Evolutionary conservation across 73 alveolate genomes (phyloP).

Genomic region (Stentor roeselii): DNA sequence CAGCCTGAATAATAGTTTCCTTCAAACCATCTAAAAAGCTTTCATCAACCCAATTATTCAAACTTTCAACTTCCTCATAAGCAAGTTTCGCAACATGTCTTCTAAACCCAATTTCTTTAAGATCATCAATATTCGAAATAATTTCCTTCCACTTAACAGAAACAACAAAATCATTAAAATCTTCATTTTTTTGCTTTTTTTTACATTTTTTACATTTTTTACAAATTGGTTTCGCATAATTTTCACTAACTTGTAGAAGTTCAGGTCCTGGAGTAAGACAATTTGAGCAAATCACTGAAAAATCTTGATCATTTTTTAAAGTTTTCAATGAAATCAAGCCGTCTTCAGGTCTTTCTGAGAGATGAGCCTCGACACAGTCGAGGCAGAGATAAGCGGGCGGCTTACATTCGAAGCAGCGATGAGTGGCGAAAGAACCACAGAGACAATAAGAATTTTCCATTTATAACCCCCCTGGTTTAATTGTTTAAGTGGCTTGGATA

Average conservation of each 20-base stretch:
- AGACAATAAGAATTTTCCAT: background rate
- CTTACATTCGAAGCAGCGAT: background rate
- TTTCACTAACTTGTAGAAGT: background rate
- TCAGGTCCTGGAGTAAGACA: background rate
- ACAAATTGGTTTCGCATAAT: background rate
- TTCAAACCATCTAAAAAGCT: background rate
- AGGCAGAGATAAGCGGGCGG: background rate
- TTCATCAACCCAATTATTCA: background rate
- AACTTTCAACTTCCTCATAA: background rate
- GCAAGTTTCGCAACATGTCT: background rate
- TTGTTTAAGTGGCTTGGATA: too few relatives aligned
- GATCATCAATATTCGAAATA: background rate
- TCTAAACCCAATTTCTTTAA: background rate
- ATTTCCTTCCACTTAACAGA: background rate
- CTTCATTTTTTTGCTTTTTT: too few relatives aligned
- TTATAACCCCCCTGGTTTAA: too few relatives aligned
- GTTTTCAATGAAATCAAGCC: background rate
- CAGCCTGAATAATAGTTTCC: background rate
- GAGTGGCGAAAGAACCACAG: background rate
- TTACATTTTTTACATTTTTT: background rate
- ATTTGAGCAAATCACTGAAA: background rate
- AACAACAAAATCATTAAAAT: background rate
- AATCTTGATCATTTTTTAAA: too few relatives aligned
- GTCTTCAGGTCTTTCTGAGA: background rate
- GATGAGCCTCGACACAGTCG: background rate